Percentiles rank a stretch among this genome's conserved stretches.
Conservation (phyloP, 2,329 filamentous ascomycete genomes). For the Lachnum nothofagi region DNA sequence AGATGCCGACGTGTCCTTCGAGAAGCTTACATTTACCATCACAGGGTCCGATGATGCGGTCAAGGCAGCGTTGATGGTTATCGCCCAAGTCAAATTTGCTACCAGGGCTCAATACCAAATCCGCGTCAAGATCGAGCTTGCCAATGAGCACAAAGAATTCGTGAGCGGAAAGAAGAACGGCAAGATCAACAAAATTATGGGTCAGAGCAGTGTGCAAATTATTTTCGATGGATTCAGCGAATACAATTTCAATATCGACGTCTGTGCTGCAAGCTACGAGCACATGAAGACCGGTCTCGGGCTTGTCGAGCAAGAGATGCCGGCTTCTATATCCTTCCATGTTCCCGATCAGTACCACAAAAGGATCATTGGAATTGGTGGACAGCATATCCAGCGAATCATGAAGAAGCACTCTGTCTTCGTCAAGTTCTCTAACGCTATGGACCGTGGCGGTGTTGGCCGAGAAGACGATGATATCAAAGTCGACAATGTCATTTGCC, state of each 20-base stretch:
- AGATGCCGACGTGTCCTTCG: constrained; percentile 88
- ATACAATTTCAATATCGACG: constrained; percentile 99
- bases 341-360: constrained; percentile 99
- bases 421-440: constrained; percentile 98
- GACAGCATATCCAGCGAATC: constrained; percentile 97
- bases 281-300: constrained; percentile 88
- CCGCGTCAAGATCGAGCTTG: constrained; percentile 95
- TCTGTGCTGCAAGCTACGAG: constrained; percentile 86
- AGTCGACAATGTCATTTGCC: constrained; percentile 97
- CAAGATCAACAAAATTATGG: constrained; percentile 99
- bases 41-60: constrained; percentile 95
- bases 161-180: constrained; percentile 99
- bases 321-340: constrained; percentile 97
- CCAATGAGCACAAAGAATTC: constrained; percentile 99
- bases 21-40: constrained; percentile 88
- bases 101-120: constrained; percentile 86
- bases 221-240: constrained; percentile 99
- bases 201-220: constrained; percentile 97
- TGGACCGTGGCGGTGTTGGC: constrained; percentile 86
- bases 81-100: constrained; percentile 86
- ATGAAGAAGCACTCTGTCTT: constrained; percentile 99
- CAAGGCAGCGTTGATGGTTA: constrained; percentile 89
- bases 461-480: constrained; percentile 98
- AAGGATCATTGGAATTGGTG: constrained; percentile 96
- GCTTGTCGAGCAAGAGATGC: constrained; percentile 98